A percentile compares a stretch with the other conserved stretches of the same genome.
Evolutionary conservation across 148 eudicot genomes (phyloP).

Genomic region (Bassia scoparia): DNA sequence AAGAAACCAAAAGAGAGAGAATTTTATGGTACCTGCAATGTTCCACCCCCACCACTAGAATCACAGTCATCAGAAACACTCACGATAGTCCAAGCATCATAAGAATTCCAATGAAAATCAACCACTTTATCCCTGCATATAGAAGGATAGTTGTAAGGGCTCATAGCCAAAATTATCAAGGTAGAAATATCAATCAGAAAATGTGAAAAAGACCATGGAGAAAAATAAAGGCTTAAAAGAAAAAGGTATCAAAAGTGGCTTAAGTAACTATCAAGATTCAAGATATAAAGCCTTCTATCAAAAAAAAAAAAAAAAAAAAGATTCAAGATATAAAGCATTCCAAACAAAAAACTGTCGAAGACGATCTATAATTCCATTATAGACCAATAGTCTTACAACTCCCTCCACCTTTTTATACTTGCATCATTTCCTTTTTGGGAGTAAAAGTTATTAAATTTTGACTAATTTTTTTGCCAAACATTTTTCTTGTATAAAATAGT

Average conservation of each 20-base stretch:
- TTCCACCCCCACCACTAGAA: conserved; percentile 82
- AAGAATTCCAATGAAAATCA: conserved; percentile 88
- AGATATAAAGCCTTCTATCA: not conserved
- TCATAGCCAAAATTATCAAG: not conserved
- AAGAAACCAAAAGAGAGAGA: too few species aligned
- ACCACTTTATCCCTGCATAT: conserved; percentile 76
- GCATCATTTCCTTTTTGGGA: too few species aligned
- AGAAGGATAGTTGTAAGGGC: not conserved
- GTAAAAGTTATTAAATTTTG: too few species aligned
- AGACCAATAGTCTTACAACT: too few species aligned
- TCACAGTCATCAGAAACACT: conserved; percentile 97
- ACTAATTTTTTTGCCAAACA: too few species aligned
- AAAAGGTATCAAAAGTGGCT: not conserved
- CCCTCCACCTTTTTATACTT: too few species aligned
- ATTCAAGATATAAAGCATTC: not conserved
- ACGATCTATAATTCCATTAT: not conserved
- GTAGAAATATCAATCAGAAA: not conserved
- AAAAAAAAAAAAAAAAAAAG: too few species aligned
- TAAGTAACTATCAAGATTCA: too few species aligned
- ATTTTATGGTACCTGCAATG: conserved; percentile 60
- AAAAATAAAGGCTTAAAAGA: not conserved
- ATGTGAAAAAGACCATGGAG: not conserved
- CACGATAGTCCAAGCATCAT: conserved; percentile 92
- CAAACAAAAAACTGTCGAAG: not conserved
- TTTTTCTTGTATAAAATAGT: too few species aligned